Evolutionary conservation across 305 asterid species (phyloP), one percentile per base, ranked within the genome.

Genomic region (Solanum hybrid): DNA sequence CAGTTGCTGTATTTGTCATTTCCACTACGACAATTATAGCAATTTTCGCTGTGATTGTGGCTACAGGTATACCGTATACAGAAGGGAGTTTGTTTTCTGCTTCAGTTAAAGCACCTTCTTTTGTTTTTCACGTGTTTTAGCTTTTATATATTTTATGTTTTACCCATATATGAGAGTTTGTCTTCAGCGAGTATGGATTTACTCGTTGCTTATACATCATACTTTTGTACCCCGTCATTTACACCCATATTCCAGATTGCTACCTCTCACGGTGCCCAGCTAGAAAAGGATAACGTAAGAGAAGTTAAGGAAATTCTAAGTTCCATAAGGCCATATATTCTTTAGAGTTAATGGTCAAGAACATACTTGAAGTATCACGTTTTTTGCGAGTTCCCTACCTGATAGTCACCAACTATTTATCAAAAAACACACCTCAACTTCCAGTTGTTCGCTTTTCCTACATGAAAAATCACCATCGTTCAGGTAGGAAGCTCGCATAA

Each of bases 21-120:
- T 95, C 97, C 56, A 89, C 93, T 3, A 91, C 95, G 4, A 95
- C 98, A 37, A 88, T 93, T 34, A 85, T 93, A 16, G 95, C 98
- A 40, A 91, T 93, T 56, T 71, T 94, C 73, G 98, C 96, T 71
- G 93, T 91, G 90, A 86, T 94, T 89, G 85, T 95, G 85, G 94
- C 94, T 79, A 89, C 99, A 91, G 99, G 99, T 96, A 93, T 7
- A 5, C 51, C 5, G 46, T 38, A 38, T 40, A 40, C 5, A 40
- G 5, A 89, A 69, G 10, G 85, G 73, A 31, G 29, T 38, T 35
- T 5, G 4, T 35, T 40, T 86, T 22, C 66, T 35, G 73, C 75
- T 42, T 29, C 17, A 27, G 31, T 73, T 29, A 10, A 66, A 36
- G 60, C 29, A 27, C 31, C 12, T 32, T 56, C 12, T 5, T 10